Percentiles rank a stretch among this genome's conserved stretches.
phyloP scores from a whole-genome alignment of 192 early-diverging fungal species.

The Diversispora epigaea region DNA sequence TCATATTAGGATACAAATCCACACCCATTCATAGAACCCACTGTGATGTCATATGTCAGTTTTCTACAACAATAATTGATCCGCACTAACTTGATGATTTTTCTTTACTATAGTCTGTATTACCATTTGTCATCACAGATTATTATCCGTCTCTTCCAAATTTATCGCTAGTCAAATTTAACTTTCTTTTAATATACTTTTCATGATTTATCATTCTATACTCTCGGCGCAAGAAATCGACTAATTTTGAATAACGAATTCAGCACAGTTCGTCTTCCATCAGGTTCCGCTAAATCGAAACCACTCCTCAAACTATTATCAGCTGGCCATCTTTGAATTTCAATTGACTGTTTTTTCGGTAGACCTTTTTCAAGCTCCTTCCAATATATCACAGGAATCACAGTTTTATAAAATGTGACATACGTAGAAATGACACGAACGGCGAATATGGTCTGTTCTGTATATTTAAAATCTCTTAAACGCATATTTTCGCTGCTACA shows the following conservation, averaged over 20 bases:
- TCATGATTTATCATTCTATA: background rate
- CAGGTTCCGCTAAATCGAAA: background rate
- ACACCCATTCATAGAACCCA: no score
- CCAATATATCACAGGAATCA: constrained; percentile 5
- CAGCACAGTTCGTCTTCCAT: background rate
- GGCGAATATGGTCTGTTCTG: background rate
- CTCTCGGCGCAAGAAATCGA: background rate
- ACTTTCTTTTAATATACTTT: no score
- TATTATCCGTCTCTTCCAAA: no score
- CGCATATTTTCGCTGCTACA: constrained; percentile 6
- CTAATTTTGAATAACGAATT: background rate
- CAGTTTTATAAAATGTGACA: constrained; percentile 16
- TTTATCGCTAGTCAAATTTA: no score
- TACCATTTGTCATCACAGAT: no score
- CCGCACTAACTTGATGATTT: no score
- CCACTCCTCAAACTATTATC: background rate
- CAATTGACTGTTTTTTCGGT: constrained; percentile 5
- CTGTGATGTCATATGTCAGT: no score
- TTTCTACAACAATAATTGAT: no score
- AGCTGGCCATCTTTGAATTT: constrained; percentile 13
- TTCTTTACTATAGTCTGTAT: no score
- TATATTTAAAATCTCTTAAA: background rate
- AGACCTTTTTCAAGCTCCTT: background rate
- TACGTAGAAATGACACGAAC: constrained; percentile 1
- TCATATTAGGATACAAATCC: no score